A percentile compares a stretch with the other conserved stretches of the same genome.
These are phyloP conservation scores for Entrophospora sp. DNA, from an alignment of 192 early-diverging fungal species.

Conservation along the genomic window DNA sequence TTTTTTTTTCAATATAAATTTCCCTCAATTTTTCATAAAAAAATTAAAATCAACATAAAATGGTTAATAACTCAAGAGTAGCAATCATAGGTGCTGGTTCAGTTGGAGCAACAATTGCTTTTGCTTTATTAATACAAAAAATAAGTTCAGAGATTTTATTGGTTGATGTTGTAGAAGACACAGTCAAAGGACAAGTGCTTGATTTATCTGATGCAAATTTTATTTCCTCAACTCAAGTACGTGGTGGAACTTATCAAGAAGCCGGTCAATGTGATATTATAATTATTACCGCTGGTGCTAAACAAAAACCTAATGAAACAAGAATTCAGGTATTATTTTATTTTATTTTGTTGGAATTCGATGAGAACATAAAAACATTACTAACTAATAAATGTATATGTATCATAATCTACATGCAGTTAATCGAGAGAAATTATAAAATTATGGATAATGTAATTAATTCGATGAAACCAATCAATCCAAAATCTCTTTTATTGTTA, in stretches of 20 bases:
- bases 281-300: conserved; percentile 76
- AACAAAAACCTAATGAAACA: conserved; percentile 68
- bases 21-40: no score
- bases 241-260: conserved; percentile 52
- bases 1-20: no score
- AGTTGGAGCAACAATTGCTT: conserved; percentile 67
- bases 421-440: conserved; percentile 73
- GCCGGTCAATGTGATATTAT: conserved; percentile 79
- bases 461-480: conserved; percentile 65
- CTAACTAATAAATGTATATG: no score
- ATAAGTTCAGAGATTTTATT: conserved; percentile 64
- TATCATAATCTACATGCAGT: conserved; percentile 22
- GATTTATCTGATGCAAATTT: conserved; percentile 76
- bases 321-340: conserved; percentile 39
- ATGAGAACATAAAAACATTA: no score
- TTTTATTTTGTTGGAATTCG: no score
- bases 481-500: conserved; percentile 59
- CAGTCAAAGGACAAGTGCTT: conserved; percentile 66
- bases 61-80: conserved; percentile 31
- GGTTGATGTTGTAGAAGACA: conserved; percentile 60
- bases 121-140: conserved; percentile 58
- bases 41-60: no score
- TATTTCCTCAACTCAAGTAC: conserved; percentile 53
- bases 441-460: conserved; percentile 66
- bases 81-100: conserved; percentile 72